Percentiles rank a stretch among this genome's conserved stretches.
Evolutionary conservation across 1,284 basidiomycete species (phyloP).

Genomic region (Vanrija sp.): DNA sequence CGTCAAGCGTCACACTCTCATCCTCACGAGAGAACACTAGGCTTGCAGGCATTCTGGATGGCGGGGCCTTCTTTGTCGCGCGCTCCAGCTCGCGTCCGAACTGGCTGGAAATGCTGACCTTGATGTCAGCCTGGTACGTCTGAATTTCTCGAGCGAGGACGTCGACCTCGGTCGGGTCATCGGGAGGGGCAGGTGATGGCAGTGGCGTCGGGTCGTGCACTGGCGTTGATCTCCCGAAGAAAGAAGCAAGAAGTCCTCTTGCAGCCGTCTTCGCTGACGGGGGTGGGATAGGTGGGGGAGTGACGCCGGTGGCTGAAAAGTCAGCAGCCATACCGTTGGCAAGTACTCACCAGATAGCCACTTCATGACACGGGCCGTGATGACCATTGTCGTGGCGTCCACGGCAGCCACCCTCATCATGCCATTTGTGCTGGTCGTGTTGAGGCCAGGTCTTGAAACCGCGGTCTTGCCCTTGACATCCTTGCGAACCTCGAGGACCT

Average conservation of each 20-base stretch:
- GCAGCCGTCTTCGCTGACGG: slow-evolving; percentile 56
- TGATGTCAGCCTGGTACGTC: slow-evolving; percentile 76
- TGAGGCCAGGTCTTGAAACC: slow-evolving; percentile 56
- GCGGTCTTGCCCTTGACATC: slow-evolving; percentile 59
- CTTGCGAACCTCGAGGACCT: slow-evolving; percentile 72
- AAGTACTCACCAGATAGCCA: slow-evolving; percentile 54
- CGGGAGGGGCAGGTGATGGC: slow-evolving; percentile 47
- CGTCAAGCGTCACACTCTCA: slow-evolving; percentile 61
- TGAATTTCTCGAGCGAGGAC: slow-evolving; percentile 69
- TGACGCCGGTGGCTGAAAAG: slow-evolving; percentile 63
- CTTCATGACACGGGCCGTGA: slow-evolving; percentile 76
- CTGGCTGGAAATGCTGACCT: slow-evolving; percentile 68
- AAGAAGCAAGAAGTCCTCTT: slow-evolving; percentile 67
- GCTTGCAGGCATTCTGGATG: slow-evolving; percentile 69
- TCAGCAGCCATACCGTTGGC: background rate
- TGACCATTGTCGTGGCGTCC: slow-evolving; percentile 66
- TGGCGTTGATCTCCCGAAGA: slow-evolving; percentile 45
- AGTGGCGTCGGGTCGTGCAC: slow-evolving; percentile 34
- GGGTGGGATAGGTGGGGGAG: slow-evolving; percentile 42
- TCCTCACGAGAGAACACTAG: slow-evolving; percentile 91
- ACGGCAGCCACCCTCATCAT: slow-evolving; percentile 68
- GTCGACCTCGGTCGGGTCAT: slow-evolving; percentile 58
- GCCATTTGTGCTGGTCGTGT: slow-evolving; percentile 48
- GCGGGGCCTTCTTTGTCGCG: slow-evolving; percentile 93
- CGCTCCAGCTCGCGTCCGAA: slow-evolving; percentile 76